Conservation (phyloP, 1,284 basidiomycete genomes). For the Pholiota adiposa region DNA sequence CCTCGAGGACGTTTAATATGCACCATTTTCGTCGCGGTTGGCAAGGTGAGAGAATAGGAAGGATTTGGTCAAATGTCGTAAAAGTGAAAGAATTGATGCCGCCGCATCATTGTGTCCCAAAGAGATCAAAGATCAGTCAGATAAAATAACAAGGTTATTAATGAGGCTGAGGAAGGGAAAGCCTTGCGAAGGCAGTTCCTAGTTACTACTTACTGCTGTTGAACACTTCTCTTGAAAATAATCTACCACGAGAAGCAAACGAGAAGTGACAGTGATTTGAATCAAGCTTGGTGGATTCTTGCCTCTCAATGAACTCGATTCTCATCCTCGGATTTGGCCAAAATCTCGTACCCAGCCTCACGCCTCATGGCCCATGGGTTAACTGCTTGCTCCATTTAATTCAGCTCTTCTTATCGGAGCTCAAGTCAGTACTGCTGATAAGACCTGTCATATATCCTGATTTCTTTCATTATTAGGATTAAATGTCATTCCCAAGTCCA, state of each 20-base stretch:
- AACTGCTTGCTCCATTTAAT: background rate
- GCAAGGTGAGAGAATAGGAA: constrained; percentile 8
- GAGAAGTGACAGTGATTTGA: too few relatives aligned
- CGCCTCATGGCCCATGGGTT: background rate
- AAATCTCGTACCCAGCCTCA: background rate
- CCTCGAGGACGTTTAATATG: constrained; percentile 3
- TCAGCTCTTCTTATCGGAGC: background rate
- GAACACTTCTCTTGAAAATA: background rate
- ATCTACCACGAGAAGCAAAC: background rate
- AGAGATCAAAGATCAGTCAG: constrained; percentile 1
- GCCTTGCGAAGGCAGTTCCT: background rate
- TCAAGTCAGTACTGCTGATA: background rate
- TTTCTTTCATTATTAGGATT: background rate
- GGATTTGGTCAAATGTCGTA: constrained; percentile 8
- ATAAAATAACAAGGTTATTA: background rate
- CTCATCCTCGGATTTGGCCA: background rate
- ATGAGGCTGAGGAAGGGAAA: background rate
- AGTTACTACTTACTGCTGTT: background rate
- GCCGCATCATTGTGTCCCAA: background rate
- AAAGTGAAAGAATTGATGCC: constrained; percentile 3
- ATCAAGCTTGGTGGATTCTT: background rate
- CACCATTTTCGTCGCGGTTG: background rate
- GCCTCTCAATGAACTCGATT: background rate
- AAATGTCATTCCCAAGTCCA: background rate
- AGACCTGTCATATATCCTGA: background rate